Base-by-base conservation (phyloP, 2,329 filamentous ascomycete species). In the Didymella glomerata region DNA sequence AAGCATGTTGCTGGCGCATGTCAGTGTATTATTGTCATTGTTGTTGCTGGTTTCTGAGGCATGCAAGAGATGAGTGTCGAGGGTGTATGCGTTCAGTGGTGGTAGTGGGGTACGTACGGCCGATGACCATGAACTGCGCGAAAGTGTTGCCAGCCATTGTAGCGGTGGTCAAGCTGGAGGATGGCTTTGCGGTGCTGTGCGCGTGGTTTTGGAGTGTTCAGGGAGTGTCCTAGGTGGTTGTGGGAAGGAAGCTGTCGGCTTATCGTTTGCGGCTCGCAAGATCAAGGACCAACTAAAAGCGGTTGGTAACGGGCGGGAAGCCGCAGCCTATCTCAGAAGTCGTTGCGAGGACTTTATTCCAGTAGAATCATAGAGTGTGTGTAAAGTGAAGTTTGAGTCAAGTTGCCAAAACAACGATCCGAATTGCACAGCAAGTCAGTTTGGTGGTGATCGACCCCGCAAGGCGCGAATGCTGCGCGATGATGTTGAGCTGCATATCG, bases 101-200 rank as follows among this genome's bases (percentile, higher is more conserved):
- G 56, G 32, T 42, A 41, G 48, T 18, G 85, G 97, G 48, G 54
- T 50, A 87, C 92, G 76, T 86, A 97, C 94, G 93, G 67, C 92
- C 93, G 68, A 98, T 89, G 76, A 99, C 97, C 79, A 99, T 89
- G 76, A 97, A 97, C 46, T 95, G 97, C 79, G 93, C 93, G 77
- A 99, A 99, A 48, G 92, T 92, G 56, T 73, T 73, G 46, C 71
- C 64, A 54, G 68, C 67, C 75, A 77, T 77, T 45, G 64, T 66
- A 56, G 54, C 44, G 57, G 44, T 14, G 8, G 18, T 24, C n/a
- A 27, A 58, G 48, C 45, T 54, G 49, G 4, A 22, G 40, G 6
- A 40, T 50, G 20, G 36, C 53, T 32, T 57, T 36, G 61, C 56
- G 30, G 27, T 36, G 54, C 25, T 54, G 48, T 64, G 61, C 53